Base-by-base conservation (phyloP, 139 green algal genomes). In the Ettlia oleoabundans region DNA sequence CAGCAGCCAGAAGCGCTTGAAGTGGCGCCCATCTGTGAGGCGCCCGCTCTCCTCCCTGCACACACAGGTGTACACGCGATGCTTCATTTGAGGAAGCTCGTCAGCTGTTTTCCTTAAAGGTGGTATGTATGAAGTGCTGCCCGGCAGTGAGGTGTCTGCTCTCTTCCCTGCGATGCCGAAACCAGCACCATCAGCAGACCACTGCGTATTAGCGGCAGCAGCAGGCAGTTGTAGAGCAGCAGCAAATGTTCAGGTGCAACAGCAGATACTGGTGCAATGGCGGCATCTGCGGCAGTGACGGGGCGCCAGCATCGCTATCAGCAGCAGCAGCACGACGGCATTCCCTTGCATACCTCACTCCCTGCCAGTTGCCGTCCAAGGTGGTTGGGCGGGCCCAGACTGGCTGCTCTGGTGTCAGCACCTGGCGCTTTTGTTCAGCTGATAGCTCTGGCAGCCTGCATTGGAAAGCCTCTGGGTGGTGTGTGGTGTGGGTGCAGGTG, bases 1-100 rank as follows among this genome's bases (percentile, higher is more conserved):
- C 68, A 90, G 78, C 78, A 92, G 53, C 62, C 83, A 88, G 66
- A 86, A 92, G 42, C 84, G 83, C 84, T 92, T 92, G 74, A 82
- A 84, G 84, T 92, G 88, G 7, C 88, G 86, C 0, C 86, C 88
- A 42, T 92, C 88, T 0, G 69, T 35, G 35, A 90, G 71, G 33
- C 62, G 33, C 40, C 82, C 82, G 51, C 80, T 78, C 79, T 90
- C 88, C 82, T 92, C 88, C 81, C 88, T 91, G 78, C 41, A 33
- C 55, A 15, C 18, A n/a, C 9, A 9, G 55, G 18, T 32, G 15
- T 28, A 22, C 55, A 65, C 13, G 15, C 55, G 21, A 58, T 58
- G 47, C n/a, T n/a, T n/a, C n/a, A n/a, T n/a, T n/a, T n/a, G n/a
- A n/a, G n/a, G n/a, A n/a, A n/a, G n/a, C n/a, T n/a, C n/a, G n/a